These are phyloP conservation scores for Hypoxylon sp. DNA, from an alignment of 2,329 filamentous ascomycete species.

Conservation along the genomic window DNA sequence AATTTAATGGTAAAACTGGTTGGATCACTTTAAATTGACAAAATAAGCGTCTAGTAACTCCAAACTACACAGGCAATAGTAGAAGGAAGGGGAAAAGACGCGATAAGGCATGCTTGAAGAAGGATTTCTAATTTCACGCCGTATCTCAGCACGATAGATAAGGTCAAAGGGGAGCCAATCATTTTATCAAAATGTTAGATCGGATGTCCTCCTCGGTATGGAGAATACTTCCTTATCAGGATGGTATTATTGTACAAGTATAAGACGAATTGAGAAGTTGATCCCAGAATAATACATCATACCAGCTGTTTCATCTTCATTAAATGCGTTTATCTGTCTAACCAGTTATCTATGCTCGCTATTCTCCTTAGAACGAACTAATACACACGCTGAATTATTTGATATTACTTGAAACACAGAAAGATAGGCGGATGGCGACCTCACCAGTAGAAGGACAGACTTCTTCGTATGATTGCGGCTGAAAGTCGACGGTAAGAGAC, in stretches of 20 bases:
- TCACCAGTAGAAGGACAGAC: no score
- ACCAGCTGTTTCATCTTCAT: not conserved
- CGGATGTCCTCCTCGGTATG: not conserved
- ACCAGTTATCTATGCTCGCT: not conserved
- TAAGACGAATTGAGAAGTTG: not conserved
- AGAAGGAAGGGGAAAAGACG: not conserved
- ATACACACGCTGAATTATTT: not conserved
- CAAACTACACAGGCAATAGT: not conserved
- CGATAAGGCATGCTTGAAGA: constrained; percentile 2
- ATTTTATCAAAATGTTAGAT: constrained; percentile 1
- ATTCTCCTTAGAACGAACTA: not conserved
- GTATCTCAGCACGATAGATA: constrained; percentile 4
- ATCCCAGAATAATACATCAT: not conserved
- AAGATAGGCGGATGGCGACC: no score
- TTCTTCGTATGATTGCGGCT: not conserved
- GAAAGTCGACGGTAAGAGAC: not conserved
- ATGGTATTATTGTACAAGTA: not conserved
- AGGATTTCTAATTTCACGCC: not conserved
- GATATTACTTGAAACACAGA: not conserved
- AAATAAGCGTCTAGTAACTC: not conserved
- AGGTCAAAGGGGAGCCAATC: constrained; percentile 5
- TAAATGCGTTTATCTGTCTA: not conserved
- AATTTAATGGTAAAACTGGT: not conserved
- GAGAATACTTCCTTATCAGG: constrained; percentile 3
- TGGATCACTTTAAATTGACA: not conserved